phyloP scores from a whole-genome alignment of 2,329 filamentous ascomycete genomes.

The Shiraia bambusicola region DNA sequence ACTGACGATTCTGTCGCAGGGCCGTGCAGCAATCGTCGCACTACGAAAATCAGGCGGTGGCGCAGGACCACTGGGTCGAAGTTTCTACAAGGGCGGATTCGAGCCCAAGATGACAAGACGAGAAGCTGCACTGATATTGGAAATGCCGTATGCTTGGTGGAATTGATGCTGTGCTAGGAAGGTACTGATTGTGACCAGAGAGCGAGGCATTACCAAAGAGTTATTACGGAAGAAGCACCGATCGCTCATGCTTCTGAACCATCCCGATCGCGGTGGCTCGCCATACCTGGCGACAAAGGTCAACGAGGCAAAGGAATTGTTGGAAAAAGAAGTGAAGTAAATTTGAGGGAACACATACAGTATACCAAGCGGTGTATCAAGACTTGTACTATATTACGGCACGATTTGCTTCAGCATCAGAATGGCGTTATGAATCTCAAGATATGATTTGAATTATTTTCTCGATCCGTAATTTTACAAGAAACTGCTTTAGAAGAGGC shows the following conservation, averaged over 20 bases:
- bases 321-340: conserved; percentile 68
- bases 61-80: conserved; percentile 75
- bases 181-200: conserved; percentile 54
- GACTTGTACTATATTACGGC: conserved; percentile 25
- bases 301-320: conserved; percentile 95
- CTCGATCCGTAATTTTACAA: not conserved
- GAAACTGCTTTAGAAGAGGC: no score
- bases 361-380: conserved; percentile 14
- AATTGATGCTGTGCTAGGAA: not conserved
- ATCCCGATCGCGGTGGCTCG: conserved; percentile 94
- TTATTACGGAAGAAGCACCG: conserved; percentile 95
- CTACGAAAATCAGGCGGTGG: conserved; percentile 74
- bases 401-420: conserved; percentile 17
- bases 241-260: conserved; percentile 94
- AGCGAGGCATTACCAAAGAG: conserved; percentile 84
- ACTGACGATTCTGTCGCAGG: conserved; percentile 54
- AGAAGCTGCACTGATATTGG: conserved; percentile 87
- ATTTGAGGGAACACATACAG: no score
- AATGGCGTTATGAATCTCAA: conserved; percentile 17
- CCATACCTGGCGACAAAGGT: conserved; percentile 97
- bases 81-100: conserved; percentile 99
- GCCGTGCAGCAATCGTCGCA: conserved; percentile 88
- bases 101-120: conserved; percentile 90
- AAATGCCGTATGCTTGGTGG: conserved; percentile 70
- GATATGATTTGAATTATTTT: not conserved